Evolutionary conservation across 306 rosid species (phyloP), one percentile per base, ranked within the genome.

Genomic region (Potentilla sterilis): DNA sequence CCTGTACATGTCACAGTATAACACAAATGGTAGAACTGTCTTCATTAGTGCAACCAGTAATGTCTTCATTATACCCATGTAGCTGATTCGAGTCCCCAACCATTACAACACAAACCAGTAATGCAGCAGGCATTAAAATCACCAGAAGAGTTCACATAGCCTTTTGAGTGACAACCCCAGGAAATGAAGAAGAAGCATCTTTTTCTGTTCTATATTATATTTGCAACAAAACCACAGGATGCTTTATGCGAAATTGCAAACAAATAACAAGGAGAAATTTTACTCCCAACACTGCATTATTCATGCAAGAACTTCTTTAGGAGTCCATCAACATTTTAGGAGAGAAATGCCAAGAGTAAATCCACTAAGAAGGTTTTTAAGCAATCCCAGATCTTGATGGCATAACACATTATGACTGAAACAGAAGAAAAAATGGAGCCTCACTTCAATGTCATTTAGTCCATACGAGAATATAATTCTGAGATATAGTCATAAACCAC

Each of bases 261-360:
- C 15, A 59, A 59, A 18, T 10, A 43, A 59, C 58, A 10, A 10
- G 44, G 58, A 59, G 55, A 19, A 46, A 49, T 9, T 46, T 15
- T 44, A 34, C 54, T 61, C 70, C 81, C 28, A 47, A 32, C 34
- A 43, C 44, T 59, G 57, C 44, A 59, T 59, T 67, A 73, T 21
- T 58, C 69, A 79, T 15, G 61, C 78, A 73, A 9, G 35, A 52
- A 11, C 74, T 54, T 81, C 67, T 19, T 10, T 12, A 32, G 40
- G n/a, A 79, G 21, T 43, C 14, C 47, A 40, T 22, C 13, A 35
- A 43, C 24, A 51, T 28, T 11, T 43, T 28, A 46, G 24, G 2
- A 37, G 78, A n/a, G 21, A 71, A 71, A 47, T 3, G 49, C 38
- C 19, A 37, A 65, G 49, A 37, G 74, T 37, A 41, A 22, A 21